Conservation (phyloP, 2,329 filamentous ascomycete genomes). For the Fusarium sp. region DNA sequence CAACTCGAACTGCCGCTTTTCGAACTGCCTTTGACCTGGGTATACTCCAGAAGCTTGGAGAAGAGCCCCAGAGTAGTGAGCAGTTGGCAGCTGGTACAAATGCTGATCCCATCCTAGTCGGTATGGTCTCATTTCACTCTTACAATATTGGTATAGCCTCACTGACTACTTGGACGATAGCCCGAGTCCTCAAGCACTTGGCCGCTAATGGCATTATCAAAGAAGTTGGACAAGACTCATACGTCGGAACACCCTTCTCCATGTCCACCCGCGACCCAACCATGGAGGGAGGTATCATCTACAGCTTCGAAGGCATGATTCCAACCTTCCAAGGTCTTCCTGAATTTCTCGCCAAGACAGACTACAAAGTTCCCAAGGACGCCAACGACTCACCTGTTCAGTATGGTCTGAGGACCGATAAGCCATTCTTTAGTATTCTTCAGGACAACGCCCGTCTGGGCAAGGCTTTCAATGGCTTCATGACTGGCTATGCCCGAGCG, state of each 20-base stretch:
- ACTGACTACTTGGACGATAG: neutral
- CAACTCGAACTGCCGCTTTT: conserved; percentile 32
- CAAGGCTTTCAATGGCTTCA: conserved; percentile 54
- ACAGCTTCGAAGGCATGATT: conserved; percentile 38
- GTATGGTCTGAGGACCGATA: conserved; percentile 40
- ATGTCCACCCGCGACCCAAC: conserved; percentile 32
- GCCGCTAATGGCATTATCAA: conserved; percentile 24
- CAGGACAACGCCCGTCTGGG: conserved; percentile 49
- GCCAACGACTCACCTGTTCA: conserved; percentile 41
- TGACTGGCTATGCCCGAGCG: conserved; percentile 54
- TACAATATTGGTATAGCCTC: neutral
- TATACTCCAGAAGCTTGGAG: conserved; percentile 28
- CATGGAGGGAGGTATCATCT: conserved; percentile 31
- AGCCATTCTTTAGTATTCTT: conserved; percentile 53
- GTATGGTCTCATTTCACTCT: neutral
- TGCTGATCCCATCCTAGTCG: conserved; percentile 24
- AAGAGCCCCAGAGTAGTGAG: conserved; percentile 20
- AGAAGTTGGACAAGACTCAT: conserved; percentile 20
- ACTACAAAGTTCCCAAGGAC: conserved; percentile 53
- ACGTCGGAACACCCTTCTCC: conserved; percentile 15
- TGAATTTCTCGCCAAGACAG: conserved; percentile 52
- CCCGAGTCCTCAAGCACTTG: conserved; percentile 26
- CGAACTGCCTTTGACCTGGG: conserved; percentile 37
- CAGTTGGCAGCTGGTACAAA: conserved; percentile 22
- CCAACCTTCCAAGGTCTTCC: conserved; percentile 51